Percentiles rank a stretch among this genome's conserved stretches.
These are phyloP conservation scores for Gynandropsis gynandra DNA, from an alignment of 345 rosid genomes.

Conservation along the genomic window DNA sequence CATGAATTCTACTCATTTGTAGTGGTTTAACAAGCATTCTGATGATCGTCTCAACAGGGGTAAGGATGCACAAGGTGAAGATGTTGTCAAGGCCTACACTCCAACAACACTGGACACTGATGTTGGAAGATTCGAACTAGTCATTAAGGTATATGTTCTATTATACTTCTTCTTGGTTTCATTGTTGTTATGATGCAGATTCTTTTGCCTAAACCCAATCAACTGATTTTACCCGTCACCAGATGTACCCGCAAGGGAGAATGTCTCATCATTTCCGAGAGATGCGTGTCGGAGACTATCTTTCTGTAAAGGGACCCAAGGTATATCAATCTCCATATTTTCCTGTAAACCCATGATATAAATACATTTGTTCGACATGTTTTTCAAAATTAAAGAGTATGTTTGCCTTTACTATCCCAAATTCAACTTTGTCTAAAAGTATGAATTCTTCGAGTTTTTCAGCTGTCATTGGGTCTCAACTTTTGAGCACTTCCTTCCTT, in stretches of 20 bases:
- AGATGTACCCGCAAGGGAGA: slow-evolving; percentile 99
- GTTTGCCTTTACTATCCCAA: background rate
- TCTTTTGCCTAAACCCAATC: background rate
- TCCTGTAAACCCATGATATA: too few relatives aligned
- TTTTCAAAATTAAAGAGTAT: background rate
- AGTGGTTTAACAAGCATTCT: slow-evolving; percentile 2
- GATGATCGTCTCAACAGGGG: slow-evolving; percentile 40
- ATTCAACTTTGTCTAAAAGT: too few relatives aligned
- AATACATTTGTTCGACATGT: too few relatives aligned
- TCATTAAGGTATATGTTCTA: slow-evolving; percentile 61
- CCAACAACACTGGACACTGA: slow-evolving; percentile 95
- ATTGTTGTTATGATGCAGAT: background rate
- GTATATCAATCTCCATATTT: slow-evolving; percentile 28
- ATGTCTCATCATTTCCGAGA: slow-evolving; percentile 99
- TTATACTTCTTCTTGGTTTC: slow-evolving; percentile 16
- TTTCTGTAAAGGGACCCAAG: slow-evolving; percentile 97
- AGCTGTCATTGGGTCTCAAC: slow-evolving; percentile 11
- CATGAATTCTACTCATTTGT: too few relatives aligned
- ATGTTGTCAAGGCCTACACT: slow-evolving; percentile 87
- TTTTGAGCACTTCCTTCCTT: slow-evolving; percentile 13
- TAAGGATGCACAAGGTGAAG: slow-evolving; percentile 75
- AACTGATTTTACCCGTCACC: slow-evolving; percentile 7
- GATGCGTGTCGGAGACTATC: slow-evolving; percentile 76
- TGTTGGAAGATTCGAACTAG: slow-evolving; percentile 74
- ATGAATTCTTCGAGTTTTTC: background rate